These are phyloP conservation scores for Papilionanthe hybrid DNA, from an alignment of 116 monocot genomes.

Conservation along the genomic window DNA sequence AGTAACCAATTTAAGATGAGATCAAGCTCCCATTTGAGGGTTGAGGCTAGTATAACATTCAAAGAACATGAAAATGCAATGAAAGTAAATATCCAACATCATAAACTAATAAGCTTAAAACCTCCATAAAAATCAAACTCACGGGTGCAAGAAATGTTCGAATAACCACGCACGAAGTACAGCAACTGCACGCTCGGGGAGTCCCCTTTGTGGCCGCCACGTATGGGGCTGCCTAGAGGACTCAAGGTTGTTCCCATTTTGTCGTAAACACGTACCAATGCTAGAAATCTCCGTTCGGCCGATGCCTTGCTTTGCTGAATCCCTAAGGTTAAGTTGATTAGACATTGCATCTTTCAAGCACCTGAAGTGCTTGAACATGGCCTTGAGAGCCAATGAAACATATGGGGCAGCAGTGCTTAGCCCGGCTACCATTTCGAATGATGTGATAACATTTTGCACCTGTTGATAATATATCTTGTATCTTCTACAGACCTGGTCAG, in stretches of 20 bases:
- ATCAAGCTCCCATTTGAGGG: neutral
- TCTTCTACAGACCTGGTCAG: slow-evolving; percentile 35
- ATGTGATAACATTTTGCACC: slow-evolving; percentile 47
- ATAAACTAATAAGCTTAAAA: neutral
- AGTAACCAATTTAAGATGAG: too few species aligned
- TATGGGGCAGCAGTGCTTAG: slow-evolving; percentile 67
- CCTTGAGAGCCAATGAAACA: slow-evolving; percentile 44
- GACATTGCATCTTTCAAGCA: slow-evolving; percentile 57
- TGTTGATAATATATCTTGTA: slow-evolving; percentile 71
- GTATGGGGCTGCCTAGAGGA: slow-evolving; percentile 41
- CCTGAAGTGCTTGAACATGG: slow-evolving; percentile 67
- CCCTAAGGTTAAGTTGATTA: slow-evolving; percentile 44
- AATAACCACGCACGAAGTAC: slow-evolving; percentile 88
- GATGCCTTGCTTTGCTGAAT: slow-evolving; percentile 26
- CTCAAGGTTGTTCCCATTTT: slow-evolving; percentile 12
- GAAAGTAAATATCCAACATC: neutral
- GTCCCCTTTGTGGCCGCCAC: slow-evolving; percentile 87
- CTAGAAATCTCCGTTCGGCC: slow-evolving; percentile 30
- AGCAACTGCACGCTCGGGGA: slow-evolving; percentile 75
- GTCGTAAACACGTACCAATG: slow-evolving; percentile 14
- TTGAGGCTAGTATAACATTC: neutral
- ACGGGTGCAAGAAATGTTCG: slow-evolving; percentile 95
- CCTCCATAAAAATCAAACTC: slow-evolving; percentile 28
- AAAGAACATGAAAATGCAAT: neutral
- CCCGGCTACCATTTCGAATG: slow-evolving; percentile 76